A percentile compares a stretch with the other conserved stretches of the same genome.
phyloP scores from a whole-genome alignment of 768 basidiomycete species.

The Boletus bicolor region DNA sequence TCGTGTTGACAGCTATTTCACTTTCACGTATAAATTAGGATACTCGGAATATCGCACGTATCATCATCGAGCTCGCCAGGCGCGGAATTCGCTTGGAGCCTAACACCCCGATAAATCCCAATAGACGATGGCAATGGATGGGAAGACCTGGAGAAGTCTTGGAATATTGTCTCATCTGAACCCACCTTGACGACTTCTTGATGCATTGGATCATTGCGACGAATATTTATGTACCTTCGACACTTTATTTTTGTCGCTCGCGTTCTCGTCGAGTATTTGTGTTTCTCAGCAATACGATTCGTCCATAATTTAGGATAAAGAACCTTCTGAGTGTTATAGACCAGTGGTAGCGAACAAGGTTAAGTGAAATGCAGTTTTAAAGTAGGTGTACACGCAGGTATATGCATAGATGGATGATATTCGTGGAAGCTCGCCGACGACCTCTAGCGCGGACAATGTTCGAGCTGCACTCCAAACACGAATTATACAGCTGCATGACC shows the following conservation, averaged over 20 bases:
- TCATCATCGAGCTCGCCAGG: slow-evolving; percentile 74
- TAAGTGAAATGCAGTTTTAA: not conserved
- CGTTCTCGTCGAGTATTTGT: not conserved
- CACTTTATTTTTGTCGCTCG: not conserved
- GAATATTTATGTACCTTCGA: not conserved
- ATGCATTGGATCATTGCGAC: slow-evolving; percentile 12
- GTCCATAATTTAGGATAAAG: not conserved
- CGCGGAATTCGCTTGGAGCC: slow-evolving; percentile 66
- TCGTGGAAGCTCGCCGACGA: slow-evolving; percentile 3
- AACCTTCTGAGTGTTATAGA: not conserved
- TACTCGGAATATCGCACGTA: slow-evolving; percentile 81
- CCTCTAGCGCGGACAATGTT: slow-evolving; percentile 12
- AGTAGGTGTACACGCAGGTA: not conserved
- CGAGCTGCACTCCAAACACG: not conserved
- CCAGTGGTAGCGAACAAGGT: not conserved
- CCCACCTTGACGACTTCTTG: not conserved
- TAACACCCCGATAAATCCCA: slow-evolving; percentile 66
- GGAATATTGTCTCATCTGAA: slow-evolving; percentile 37
- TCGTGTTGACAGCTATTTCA: slow-evolving; percentile 1
- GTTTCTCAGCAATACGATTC: slow-evolving; percentile 4
- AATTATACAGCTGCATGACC: slow-evolving; percentile 6
- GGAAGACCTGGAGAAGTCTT: slow-evolving; percentile 67
- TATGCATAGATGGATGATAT: slow-evolving; percentile 13
- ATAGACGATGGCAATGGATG: slow-evolving; percentile 84
- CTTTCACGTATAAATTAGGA: slow-evolving; percentile 50